phyloP scores from a whole-genome alignment of 495 filamentous ascomycete genomes.

The Lepidopterella palustris region DNA sequence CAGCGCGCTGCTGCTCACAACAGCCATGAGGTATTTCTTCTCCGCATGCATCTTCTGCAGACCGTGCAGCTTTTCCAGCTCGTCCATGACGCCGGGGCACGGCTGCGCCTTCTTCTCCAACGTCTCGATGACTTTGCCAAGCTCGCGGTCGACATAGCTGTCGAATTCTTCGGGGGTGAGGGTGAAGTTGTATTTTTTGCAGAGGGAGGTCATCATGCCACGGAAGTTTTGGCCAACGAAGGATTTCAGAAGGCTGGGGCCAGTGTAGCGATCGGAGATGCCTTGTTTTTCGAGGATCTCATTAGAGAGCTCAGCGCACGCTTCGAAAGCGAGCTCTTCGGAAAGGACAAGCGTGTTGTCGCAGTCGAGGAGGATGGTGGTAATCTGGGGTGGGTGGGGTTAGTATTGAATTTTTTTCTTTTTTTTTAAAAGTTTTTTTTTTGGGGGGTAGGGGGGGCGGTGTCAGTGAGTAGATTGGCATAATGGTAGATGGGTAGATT shows the following conservation, averaged over 20 bases:
- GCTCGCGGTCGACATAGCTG: constrained; percentile 67
- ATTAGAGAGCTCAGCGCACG: constrained; percentile 85
- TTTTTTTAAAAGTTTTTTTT: no score
- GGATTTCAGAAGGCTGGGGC: constrained; percentile 67
- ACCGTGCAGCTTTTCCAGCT: constrained; percentile 58
- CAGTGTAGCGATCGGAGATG: constrained; percentile 68
- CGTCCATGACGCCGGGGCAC: constrained; percentile 62
- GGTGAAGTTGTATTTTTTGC: constrained; percentile 66
- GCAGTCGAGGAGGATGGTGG: constrained; percentile 83
- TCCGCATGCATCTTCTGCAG: no score
- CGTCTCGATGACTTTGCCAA: constrained; percentile 76
- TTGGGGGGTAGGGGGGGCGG: no score
- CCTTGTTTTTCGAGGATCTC: constrained; percentile 65
- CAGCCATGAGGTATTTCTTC: constrained; percentile 66
- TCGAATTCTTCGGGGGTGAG: constrained; percentile 62
- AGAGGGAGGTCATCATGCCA: constrained; percentile 71
- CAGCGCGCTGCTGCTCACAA: constrained; percentile 71
- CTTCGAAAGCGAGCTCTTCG: constrained; percentile 85
- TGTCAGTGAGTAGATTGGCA: no score
- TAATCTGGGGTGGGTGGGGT: constrained; percentile 47
- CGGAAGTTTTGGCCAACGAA: constrained; percentile 96
- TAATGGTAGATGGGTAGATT: neutral
- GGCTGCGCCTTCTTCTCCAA: constrained; percentile 60
- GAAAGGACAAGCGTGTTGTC: constrained; percentile 95
- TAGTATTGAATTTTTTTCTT: neutral